Evolutionary conservation across 371 early-diverging fungal species (phyloP).

Genomic region (Rhizopus arrhizus): DNA sequence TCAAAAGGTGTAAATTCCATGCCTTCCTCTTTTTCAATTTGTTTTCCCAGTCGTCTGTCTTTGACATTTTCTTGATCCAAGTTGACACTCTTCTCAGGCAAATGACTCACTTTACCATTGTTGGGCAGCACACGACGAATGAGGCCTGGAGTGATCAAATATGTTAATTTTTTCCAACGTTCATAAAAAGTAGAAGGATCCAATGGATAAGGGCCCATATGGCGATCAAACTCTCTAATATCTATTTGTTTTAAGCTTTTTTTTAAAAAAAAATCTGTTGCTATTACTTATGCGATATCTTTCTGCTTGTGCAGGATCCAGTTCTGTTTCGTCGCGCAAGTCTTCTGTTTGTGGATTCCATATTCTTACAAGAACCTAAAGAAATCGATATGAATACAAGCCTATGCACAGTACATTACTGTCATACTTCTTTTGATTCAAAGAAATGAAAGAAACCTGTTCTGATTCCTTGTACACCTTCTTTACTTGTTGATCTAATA

Average conservation of each 20-base stretch:
- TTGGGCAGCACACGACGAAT: slow-evolving; percentile 66
- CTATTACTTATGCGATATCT: slow-evolving; percentile 49
- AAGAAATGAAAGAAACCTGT: slow-evolving; percentile 80
- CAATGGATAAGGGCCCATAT: slow-evolving; percentile 87
- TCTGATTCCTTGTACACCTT: slow-evolving; percentile 64
- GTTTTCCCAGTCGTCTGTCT: slow-evolving; percentile 43
- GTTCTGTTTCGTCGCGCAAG: slow-evolving; percentile 47
- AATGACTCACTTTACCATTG: slow-evolving; percentile 56
- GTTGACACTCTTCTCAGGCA: slow-evolving; percentile 29
- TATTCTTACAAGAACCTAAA: slow-evolving; percentile 65
- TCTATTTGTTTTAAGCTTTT: slow-evolving; percentile 36
- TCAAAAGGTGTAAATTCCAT: slow-evolving; percentile 73
- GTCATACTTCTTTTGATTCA: slow-evolving; percentile 61
- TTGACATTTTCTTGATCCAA: slow-evolving; percentile 17
- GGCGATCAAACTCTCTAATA: slow-evolving; percentile 79
- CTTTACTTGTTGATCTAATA: slow-evolving; percentile 53
- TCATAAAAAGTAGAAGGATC: slow-evolving; percentile 62
- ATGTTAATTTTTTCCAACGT: slow-evolving; percentile 76
- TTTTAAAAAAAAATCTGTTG: neutral
- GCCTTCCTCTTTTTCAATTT: slow-evolving; percentile 46
- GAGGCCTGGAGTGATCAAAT: slow-evolving; percentile 61
- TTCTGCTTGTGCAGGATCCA: slow-evolving; percentile 55
- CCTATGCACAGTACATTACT: neutral
- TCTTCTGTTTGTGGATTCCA: slow-evolving; percentile 71
- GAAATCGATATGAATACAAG: neutral